A percentile compares a stretch with the other conserved stretches of the same genome.
Conservation (phyloP, 2,329 filamentous ascomycete genomes). For the Ascosphaera pollenicola region DNA sequence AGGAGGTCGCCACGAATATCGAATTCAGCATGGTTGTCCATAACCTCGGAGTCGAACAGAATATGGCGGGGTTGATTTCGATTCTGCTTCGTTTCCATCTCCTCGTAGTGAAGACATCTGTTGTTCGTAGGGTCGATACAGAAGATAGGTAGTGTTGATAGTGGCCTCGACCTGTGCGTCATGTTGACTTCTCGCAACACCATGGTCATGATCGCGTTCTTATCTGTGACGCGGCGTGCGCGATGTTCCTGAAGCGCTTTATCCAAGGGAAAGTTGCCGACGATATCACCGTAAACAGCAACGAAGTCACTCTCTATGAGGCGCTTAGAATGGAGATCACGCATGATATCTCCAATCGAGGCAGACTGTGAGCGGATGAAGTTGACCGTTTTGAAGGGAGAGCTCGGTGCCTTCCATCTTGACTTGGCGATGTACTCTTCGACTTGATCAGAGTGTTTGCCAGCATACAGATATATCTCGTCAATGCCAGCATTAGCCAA, state of each 20-base stretch:
- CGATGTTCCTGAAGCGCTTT: constrained; percentile 56
- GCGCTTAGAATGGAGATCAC: constrained; percentile 70
- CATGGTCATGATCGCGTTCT: constrained; percentile 96
- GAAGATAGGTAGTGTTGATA: constrained; percentile 59
- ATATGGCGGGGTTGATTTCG: constrained; percentile 32
- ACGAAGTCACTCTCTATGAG: constrained; percentile 81
- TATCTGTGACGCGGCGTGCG: constrained; percentile 58
- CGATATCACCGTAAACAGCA: constrained; percentile 75
- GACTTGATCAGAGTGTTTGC: constrained; percentile 65
- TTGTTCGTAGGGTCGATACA: constrained; percentile 61
- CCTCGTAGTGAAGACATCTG: constrained; percentile 82
- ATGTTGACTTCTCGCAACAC: constrained; percentile 58
- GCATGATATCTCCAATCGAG: constrained; percentile 82
- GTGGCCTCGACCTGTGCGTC: constrained; percentile 54
- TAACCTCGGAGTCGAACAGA: constrained; percentile 56
- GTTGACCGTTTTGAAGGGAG: constrained; percentile 60
- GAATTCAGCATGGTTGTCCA: constrained; percentile 51
- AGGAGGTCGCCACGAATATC: constrained; percentile 74
- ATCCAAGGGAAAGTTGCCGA: constrained; percentile 77
- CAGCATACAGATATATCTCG: constrained; percentile 81
- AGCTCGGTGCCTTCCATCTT: constrained; percentile 49
- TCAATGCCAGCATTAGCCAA: constrained; percentile 89
- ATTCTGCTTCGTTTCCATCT: constrained; percentile 41
- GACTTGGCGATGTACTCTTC: constrained; percentile 72
- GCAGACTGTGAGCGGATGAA: constrained; percentile 72